These are phyloP conservation scores for Termitomyces sp. DNA, from an alignment of 768 basidiomycete genomes.

Conservation along the genomic window DNA sequence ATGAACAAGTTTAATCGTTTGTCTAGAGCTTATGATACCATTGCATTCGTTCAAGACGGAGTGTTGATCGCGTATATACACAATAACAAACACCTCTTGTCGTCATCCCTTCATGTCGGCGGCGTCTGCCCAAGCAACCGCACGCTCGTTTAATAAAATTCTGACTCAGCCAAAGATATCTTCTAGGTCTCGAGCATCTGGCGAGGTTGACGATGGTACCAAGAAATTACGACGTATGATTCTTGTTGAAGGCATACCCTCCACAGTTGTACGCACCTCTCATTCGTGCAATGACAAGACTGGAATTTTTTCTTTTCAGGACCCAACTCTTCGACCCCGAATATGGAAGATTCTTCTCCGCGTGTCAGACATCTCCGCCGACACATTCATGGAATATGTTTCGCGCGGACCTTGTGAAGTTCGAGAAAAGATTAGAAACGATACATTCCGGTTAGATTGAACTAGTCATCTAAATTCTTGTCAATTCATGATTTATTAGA, in stretches of 20 bases:
- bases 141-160: constrained; percentile 78
- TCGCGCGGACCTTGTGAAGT: constrained; percentile 82
- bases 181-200: constrained; percentile 57
- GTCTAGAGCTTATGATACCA: background rate
- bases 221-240: constrained; percentile 85
- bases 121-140: constrained; percentile 26
- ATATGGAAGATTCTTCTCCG: constrained; percentile 94
- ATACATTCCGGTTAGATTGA: constrained; percentile 77
- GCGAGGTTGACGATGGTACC: constrained; percentile 69
- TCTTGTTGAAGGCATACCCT: constrained; percentile 87
- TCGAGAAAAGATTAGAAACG: constrained; percentile 90
- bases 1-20: constrained; percentile 25
- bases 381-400: constrained; percentile 73
- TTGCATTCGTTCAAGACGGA: background rate
- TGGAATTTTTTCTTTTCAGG: constrained; percentile 27
- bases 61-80: constrained; percentile 1
- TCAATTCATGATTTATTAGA: constrained; percentile 26
- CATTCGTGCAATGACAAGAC: background rate
- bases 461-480: background rate
- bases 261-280: constrained; percentile 49
- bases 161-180: constrained; percentile 62
- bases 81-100: constrained; percentile 8
- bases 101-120: constrained; percentile 4
- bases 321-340: constrained; percentile 77
- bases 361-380: constrained; percentile 72